Conservation (phyloP, 768 basidiomycete genomes). For the Russula emetica region DNA sequence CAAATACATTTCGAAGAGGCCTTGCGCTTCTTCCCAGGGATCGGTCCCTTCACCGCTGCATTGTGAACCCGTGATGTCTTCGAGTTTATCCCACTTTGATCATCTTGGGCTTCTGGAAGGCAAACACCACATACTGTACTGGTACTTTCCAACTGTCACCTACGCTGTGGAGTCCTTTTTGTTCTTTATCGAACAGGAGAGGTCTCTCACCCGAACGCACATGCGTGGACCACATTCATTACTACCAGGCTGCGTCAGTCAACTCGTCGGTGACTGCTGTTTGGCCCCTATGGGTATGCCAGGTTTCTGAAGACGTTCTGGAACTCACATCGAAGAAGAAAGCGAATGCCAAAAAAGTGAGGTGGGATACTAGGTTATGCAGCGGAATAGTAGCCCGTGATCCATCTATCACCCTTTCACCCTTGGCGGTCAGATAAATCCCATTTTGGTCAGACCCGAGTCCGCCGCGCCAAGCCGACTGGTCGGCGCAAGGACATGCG, state of each 20-base stretch:
- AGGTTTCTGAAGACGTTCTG: not conserved
- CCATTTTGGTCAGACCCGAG: no score
- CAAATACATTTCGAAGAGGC: not conserved
- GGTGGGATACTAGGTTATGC: not conserved
- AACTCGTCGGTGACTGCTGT: not conserved
- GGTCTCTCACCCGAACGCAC: not conserved
- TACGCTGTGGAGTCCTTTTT: not conserved
- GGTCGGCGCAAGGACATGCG: no score
- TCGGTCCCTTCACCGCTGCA: not conserved
- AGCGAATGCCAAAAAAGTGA: not conserved
- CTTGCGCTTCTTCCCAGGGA: not conserved
- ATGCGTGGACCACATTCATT: not conserved
- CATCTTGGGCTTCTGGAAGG: slow-evolving; percentile 2
- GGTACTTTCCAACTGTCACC: not conserved
- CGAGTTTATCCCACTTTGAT: not conserved
- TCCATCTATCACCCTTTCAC: no score
- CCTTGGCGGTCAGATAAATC: no score
- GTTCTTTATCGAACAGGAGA: slow-evolving; percentile 11
- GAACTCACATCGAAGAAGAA: not conserved
- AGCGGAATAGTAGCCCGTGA: not conserved
- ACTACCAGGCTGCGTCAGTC: not conserved
- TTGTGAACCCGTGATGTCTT: not conserved
- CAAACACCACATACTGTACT: not conserved
- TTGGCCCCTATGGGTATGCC: no score
- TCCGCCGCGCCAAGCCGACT: no score